Evolutionary conservation across 2,329 filamentous ascomycete genomes (phyloP).

Genomic region (Setomelanomma holmii): DNA sequence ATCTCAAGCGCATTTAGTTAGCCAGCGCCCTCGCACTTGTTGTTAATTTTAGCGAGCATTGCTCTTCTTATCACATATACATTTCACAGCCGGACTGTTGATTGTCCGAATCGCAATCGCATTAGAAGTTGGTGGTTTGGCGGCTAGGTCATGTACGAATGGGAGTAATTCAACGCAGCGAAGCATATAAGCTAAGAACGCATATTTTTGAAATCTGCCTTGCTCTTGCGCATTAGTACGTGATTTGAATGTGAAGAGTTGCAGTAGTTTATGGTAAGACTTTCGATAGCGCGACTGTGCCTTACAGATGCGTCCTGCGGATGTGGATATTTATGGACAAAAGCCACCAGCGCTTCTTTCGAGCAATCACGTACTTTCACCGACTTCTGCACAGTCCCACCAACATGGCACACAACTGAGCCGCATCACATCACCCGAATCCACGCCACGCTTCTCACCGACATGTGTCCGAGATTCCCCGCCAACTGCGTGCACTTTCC

Average conservation of each 20-base stretch:
- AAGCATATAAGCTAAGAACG: neutral
- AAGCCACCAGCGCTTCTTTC: constrained; percentile 15
- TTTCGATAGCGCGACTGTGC: neutral
- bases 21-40: constrained; percentile 11
- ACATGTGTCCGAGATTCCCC: neutral
- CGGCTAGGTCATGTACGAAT: constrained; percentile 17
- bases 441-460: too few relatives aligned
- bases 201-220: neutral
- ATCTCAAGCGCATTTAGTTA: constrained; percentile 18
- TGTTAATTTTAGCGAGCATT: constrained; percentile 45
- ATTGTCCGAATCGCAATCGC: too few relatives aligned
- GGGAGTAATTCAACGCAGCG: constrained; percentile 6
- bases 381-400: neutral
- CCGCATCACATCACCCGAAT: neutral
- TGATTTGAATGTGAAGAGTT: neutral
- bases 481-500: neutral
- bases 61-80: constrained; percentile 20
- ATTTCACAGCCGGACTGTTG: constrained; percentile 50
- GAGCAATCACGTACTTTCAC: neutral
- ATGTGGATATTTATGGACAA: neutral
- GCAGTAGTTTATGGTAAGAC: constrained; percentile 1
- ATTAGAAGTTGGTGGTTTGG: constrained; percentile 20
- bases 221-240: neutral
- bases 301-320: neutral
- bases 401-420: neutral